Base-by-base conservation (phyloP, 768 basidiomycete species). In the Lepiota venenata region DNA sequence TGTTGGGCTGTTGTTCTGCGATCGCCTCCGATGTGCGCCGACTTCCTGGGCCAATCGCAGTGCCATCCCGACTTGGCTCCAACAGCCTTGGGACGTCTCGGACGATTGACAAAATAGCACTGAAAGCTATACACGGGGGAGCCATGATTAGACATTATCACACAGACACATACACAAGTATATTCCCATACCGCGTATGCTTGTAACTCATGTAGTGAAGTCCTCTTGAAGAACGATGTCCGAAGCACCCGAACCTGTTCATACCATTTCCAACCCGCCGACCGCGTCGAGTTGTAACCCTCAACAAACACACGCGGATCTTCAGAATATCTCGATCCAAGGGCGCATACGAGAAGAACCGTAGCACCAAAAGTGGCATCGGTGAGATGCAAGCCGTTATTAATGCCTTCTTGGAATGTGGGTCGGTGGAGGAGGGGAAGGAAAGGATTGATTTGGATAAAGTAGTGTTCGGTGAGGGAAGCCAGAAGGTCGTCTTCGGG, bases 31-130 rank as follows among this genome's bases (percentile, higher is more conserved):
- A 66, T 93, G 91, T 1, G 82, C 85, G 25, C 91, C 84, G 37
- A 90, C 80, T 58, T 93, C 90, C 63, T 90, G 84, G 1, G 84
- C 81, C 46, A 85, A 71, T 2, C 88, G 83, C 29, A 92, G 67
- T n/a, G 84, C 87, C 39, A 86, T 69, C 0, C 87, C 86, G 36
- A 83, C 74, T 7, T 82, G 72, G 4, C 77, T 76, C 89, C 88
- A 92, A 39, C 70, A 70, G 9, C 80, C 76, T 47, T 84, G 81
- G 0, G 81, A 75, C 0, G 72, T 67, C 57, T 70, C 75, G 7
- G 75, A 77, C 0, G 79, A 74, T 51, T 77, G 76, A 21, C 77
- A 65, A 68, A 74, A 85, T 39, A 75, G 29, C 0, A 78, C 72
- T 41, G 72, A 70, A 37, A 85, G 64, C 84, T 85, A 60, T 9